A percentile compares a stretch with the other conserved stretches of the same genome.
Evolutionary conservation across 305 asterid species (phyloP).

Genomic region (Fraxinus xanthoxyloides): DNA sequence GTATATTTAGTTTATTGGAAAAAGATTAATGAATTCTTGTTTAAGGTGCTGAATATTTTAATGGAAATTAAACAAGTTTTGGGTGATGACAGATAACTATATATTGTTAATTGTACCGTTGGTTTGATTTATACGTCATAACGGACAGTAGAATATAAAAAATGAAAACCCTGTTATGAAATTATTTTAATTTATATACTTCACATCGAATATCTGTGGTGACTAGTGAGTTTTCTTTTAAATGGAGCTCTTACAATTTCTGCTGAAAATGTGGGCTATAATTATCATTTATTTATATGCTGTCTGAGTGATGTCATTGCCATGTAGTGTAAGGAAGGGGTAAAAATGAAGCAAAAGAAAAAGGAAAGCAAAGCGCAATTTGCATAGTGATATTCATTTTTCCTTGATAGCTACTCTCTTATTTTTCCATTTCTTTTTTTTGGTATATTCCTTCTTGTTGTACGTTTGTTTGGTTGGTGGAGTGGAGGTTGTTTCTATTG

Average conservation of each 20-base stretch:
- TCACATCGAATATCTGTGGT: slow-evolving; percentile 19
- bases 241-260: slow-evolving; percentile 17
- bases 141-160: slow-evolving; percentile 21
- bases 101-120: background rate
- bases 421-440: slow-evolving; percentile 15
- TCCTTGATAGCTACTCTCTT: slow-evolving; percentile 34
- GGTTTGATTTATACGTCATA: slow-evolving; percentile 1
- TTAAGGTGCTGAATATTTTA: background rate
- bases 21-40: slow-evolving; percentile 2
- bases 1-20: background rate
- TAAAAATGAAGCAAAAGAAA: slow-evolving; percentile 54
- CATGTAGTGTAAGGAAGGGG: slow-evolving; percentile 45
- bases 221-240: slow-evolving; percentile 20
- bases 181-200: slow-evolving; percentile 15
- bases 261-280: slow-evolving; percentile 24
- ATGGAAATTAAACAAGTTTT: background rate
- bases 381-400: slow-evolving; percentile 34
- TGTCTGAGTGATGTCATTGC: slow-evolving; percentile 35
- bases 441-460: slow-evolving; percentile 19
- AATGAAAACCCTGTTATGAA: slow-evolving; percentile 9
- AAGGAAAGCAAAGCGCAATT: slow-evolving; percentile 41
- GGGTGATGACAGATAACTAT: background rate
- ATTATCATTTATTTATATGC: slow-evolving; percentile 29
- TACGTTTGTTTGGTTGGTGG: slow-evolving; percentile 68
- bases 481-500: slow-evolving; percentile 87